Evolutionary conservation across 116 monocot genomes (phyloP), one percentile per base, ranked within the genome.

Genomic region (Cymodocea nodosa): DNA sequence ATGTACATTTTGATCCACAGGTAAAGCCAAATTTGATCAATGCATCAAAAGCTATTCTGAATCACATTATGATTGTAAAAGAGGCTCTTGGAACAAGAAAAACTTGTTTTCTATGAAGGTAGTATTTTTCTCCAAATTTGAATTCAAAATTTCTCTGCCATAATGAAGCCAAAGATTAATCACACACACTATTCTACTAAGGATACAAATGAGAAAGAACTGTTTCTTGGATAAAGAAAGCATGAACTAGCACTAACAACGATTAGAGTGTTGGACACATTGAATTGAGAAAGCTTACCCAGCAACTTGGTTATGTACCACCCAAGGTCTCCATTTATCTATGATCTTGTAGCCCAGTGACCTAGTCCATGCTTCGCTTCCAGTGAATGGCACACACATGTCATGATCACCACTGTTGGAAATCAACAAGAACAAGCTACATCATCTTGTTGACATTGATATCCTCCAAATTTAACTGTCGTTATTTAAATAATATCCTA

Each of bases 311-410:
- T 75, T 71, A 67, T 70, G 59, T 37, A 81, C 55, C 52, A 68
- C 65, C 94, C 90, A 94, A 36, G 90, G 87, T 54, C 90, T 82
- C 94, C 94, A 94, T 56, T 52, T 9, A 74, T 94, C 89, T 52
- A 56, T 64, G 35, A 90, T 61, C 64, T 70, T 25, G 60, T 90
- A 94, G 52, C 85, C 94, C 68, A 94, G 24, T 23, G 94, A 94
- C 62, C 84, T 72, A 66, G 94, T 94, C 94, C 94, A 94, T 67
- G 87, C 94, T 81, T 94, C 75, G 61, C 68, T 89, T 23, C 94
- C 94, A 50, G 94, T 89, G 54, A 68, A 90, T 51, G 94, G 94
- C 35, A 94, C 87, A 70, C 94, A 87, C 90, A 94, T 77, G 70
- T 94, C 94, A 81, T 94, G 94, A 61, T 94, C 94, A 44, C 94